Evolutionary conservation across 345 rosid genomes (phyloP).

Genomic region (Schrenkiella parvula): DNA sequence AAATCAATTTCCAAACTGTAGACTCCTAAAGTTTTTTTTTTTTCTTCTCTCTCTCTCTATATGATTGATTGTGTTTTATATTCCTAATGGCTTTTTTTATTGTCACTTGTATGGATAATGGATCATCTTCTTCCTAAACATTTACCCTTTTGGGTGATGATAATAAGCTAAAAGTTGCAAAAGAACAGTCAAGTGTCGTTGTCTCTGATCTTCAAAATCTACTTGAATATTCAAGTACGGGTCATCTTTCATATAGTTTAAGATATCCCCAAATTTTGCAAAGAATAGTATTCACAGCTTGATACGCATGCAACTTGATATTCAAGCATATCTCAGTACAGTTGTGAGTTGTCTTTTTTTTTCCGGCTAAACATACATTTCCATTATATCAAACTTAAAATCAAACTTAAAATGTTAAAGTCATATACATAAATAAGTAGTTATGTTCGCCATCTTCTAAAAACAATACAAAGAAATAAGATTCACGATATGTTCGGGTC

Average conservation of each 20-base stretch:
- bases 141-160: not conserved
- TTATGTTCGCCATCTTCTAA: too few relatives aligned
- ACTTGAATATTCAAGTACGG: not conserved
- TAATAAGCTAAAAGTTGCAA: not conserved
- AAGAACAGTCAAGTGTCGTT: not conserved
- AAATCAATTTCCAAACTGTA: slow-evolving; percentile 55
- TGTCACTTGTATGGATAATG: not conserved
- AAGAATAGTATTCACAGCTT: too few relatives aligned
- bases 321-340: too few relatives aligned
- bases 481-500: too few relatives aligned
- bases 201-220: not conserved
- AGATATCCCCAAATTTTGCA: not conserved
- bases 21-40: not conserved
- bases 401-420: too few relatives aligned
- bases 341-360: too few relatives aligned
- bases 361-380: too few relatives aligned
- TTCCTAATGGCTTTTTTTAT: not conserved
- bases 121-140: not conserved
- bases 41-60: not conserved
- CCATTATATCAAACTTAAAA: too few relatives aligned
- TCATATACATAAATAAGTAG: too few relatives aligned
- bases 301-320: too few relatives aligned
- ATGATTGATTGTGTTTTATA: not conserved
- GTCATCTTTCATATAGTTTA: not conserved
- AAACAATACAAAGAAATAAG: too few relatives aligned